Base-by-base conservation (phyloP, 371 early-diverging fungal genomes). In the Mortierella sp. region DNA sequence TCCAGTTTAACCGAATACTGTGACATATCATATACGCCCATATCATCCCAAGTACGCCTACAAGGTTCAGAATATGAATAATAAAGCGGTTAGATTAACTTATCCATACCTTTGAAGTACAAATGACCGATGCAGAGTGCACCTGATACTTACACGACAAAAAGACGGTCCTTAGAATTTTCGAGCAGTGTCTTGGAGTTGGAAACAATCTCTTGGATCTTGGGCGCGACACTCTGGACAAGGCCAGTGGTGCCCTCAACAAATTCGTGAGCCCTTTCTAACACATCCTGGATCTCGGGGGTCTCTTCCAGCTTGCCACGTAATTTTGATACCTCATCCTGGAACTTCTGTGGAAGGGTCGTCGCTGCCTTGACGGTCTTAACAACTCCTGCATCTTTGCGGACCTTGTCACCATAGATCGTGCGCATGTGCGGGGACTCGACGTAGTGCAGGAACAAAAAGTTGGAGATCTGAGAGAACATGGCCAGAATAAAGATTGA, bases 381-480 rank as follows among this genome's bases (percentile, higher is more conserved):
- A 71, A 92, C 90, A 10, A 96, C 90, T 6, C 96, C 97, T 12
- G 95, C 96, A 75, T 96, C 95, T 60, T 92, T 91, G 70, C 95
- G 93, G 60, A 96, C 88, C 74, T 93, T 91, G 49, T 91, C 89
- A 3, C 98, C 98, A 84, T 98, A 98, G 46, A 96, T 83, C 80
- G 91, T 92, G 27, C 92, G 90, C 91, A 93, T 91, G 77, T 93
- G 92, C 12, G 93, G 93, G 54, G 89, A 89, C 88, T 97, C 98
- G 18, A 98, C 98, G 81, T 92, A 95, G 60, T 92, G 87, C 51
- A 96, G 87, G 81, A 98, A 97, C 77, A 95, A 74, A 81, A 95
- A 93, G 78, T 93, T 96, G 75, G 93, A 92, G 3, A 93, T 77
- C 76, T 97, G 97, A n/a, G 95, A 92, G 75, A 96, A 91, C 74